Evolutionary conservation across 177 flowering plant species (phyloP).

Genomic region (Vitis hybrid): DNA sequence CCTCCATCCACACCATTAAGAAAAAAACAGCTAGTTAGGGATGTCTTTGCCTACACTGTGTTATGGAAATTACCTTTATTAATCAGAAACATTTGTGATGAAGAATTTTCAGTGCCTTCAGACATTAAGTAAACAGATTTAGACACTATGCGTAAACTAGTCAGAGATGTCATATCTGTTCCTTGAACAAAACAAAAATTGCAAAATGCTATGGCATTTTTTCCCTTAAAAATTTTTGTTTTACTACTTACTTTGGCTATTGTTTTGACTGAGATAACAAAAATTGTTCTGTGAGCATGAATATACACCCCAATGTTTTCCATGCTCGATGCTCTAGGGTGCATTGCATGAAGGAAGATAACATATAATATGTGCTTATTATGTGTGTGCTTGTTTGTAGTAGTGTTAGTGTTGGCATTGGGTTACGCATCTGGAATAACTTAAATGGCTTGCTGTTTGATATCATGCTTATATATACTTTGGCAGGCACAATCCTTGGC

Average conservation of each 20-base stretch:
- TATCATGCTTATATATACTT: not conserved
- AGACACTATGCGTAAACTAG: not conserved
- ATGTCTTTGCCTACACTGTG: not conserved
- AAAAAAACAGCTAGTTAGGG: not conserved
- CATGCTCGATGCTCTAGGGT: not conserved
- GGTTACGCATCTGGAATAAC: not conserved
- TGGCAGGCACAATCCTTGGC: slow-evolving; percentile 63
- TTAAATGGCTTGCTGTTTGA: not conserved
- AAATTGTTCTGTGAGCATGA: too few relatives aligned
- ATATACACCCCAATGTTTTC: too few relatives aligned
- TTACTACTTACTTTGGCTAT: not conserved
- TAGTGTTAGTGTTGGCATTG: not conserved
- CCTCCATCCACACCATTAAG: too few relatives aligned
- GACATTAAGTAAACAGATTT: not conserved
- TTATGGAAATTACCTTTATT: not conserved
- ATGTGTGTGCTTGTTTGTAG: not conserved
- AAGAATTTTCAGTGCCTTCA: not conserved
- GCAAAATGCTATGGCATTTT: not conserved
- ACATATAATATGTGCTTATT: not conserved
- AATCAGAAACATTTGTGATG: not conserved
- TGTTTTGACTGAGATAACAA: too few relatives aligned
- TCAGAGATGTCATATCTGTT: not conserved
- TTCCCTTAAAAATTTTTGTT: not conserved
- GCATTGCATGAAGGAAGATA: not conserved
- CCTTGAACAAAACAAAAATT: not conserved